phyloP scores from a whole-genome alignment of 306 rosid genomes.

The Quercus cerris region DNA sequence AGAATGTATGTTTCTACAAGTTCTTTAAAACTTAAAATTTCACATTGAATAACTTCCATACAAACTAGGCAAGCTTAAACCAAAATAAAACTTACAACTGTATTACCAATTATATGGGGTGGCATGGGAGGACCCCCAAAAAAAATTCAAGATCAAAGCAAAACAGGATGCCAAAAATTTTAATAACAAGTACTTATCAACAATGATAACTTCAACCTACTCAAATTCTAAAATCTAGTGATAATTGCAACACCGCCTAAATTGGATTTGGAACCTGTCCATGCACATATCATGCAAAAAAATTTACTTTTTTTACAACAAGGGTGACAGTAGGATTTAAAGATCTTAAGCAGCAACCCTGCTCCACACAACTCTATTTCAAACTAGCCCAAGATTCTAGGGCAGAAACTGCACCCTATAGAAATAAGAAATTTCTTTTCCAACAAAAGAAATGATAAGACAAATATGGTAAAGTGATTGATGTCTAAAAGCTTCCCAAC shows the following conservation, averaged over 20 bases:
- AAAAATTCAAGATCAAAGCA: no score
- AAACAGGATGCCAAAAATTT: neutral
- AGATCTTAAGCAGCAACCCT: neutral
- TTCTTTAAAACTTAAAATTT: neutral
- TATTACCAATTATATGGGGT: neutral
- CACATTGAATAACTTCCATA: neutral
- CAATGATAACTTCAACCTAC: neutral
- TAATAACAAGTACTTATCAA: no score
- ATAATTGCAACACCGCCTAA: neutral
- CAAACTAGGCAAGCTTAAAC: neutral
- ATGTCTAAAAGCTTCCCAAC: neutral
- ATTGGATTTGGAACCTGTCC: neutral
- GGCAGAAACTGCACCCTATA: neutral
- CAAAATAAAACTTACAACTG: neutral
- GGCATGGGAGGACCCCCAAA: no score
- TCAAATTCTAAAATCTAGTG: neutral
- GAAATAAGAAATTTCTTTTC: neutral
- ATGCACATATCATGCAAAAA: neutral
- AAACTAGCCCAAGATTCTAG: neutral
- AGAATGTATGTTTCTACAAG: neutral
- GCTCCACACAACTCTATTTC: neutral
- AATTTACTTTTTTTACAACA: no score
- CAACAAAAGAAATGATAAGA: neutral
- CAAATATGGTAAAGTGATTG: neutral
- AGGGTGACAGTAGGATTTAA: neutral